Evolutionary conservation across 2,329 filamentous ascomycete species (phyloP).

Genomic region (Sporothrix variecibatus): DNA sequence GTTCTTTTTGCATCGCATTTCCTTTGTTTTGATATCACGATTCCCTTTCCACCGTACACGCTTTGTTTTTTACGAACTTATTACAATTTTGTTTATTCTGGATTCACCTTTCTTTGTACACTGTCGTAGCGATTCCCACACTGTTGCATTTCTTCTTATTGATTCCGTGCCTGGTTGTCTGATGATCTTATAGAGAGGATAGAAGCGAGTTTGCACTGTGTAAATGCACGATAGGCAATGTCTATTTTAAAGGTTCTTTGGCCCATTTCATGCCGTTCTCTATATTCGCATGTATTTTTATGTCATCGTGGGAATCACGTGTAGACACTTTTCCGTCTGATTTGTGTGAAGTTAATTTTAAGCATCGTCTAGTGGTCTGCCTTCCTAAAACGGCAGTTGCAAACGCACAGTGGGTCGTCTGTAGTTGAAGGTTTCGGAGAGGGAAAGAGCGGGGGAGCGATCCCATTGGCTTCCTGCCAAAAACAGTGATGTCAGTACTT

Average conservation of each 20-base stretch:
- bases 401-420: slow-evolving; percentile 10
- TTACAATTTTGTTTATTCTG: neutral
- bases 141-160: neutral
- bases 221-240: neutral
- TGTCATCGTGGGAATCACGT: slow-evolving; percentile 8
- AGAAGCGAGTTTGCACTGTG: neutral
- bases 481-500: slow-evolving; percentile 22
- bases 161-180: neutral
- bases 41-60: neutral
- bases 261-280: neutral
- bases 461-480: neutral
- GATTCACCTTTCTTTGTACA: neutral
- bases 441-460: neutral
- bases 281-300: neutral
- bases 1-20: neutral
- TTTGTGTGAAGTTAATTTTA: neutral
- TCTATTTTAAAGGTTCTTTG: too few relatives aligned
- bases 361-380: neutral
- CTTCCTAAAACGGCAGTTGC: slow-evolving; percentile 20
- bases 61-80: neutral
- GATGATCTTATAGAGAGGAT: neutral
- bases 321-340: neutral
- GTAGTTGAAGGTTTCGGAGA: neutral
- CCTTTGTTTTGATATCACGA: neutral
- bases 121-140: neutral